Evolutionary conservation across 73 alveolate species (phyloP).

Genomic region (Uronychia binucleata): DNA sequence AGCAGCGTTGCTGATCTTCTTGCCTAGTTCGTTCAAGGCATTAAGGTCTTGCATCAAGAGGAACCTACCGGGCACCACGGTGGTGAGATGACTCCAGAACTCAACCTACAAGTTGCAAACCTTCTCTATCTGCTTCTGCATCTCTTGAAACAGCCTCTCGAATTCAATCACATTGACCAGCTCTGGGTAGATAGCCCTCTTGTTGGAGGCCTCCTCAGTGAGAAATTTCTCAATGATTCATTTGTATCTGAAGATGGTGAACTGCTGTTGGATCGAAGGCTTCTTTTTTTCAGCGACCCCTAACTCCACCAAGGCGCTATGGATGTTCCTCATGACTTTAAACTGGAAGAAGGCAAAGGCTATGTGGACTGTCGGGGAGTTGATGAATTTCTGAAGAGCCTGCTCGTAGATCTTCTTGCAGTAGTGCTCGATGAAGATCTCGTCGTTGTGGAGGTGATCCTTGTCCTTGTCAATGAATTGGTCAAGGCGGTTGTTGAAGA

Average conservation of each 20-base stretch:
- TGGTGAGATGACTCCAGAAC: slow-evolving; percentile 54
- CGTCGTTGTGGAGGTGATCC: slow-evolving; percentile 19
- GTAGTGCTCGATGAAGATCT: slow-evolving; percentile 20
- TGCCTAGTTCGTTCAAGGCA: slow-evolving; percentile 17
- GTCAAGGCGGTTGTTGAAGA: slow-evolving; percentile 11
- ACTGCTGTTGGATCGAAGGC: slow-evolving; percentile 26
- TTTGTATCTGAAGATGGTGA: slow-evolving; percentile 41
- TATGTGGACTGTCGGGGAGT: slow-evolving; percentile 31
- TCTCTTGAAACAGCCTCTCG: slow-evolving; percentile 21
- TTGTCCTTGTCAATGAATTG: slow-evolving; percentile 3
- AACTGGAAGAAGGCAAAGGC: slow-evolving; percentile 27
- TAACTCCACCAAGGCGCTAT: slow-evolving; percentile 39
- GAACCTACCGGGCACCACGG: slow-evolving; percentile 17
- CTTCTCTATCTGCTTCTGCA: slow-evolving; percentile 43
- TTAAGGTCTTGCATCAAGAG: slow-evolving; percentile 8
- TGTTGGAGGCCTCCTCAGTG: slow-evolving; percentile 6
- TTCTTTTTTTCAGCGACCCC: slow-evolving; percentile 41
- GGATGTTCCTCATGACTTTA: slow-evolving; percentile 41
- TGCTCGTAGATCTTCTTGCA: slow-evolving; percentile 39
- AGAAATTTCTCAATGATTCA: slow-evolving; percentile 22
- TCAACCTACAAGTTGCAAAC: slow-evolving; percentile 48
- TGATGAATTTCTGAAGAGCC: slow-evolving; percentile 25
- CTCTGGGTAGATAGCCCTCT: slow-evolving; percentile 17
- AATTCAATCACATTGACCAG: slow-evolving; percentile 32
- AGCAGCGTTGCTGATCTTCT: slow-evolving; percentile 19